Evolutionary conservation across 176 grass and related monocot genomes (phyloP), one percentile per base, ranked within the genome.

Genomic region (Aegilops sharonensis): DNA sequence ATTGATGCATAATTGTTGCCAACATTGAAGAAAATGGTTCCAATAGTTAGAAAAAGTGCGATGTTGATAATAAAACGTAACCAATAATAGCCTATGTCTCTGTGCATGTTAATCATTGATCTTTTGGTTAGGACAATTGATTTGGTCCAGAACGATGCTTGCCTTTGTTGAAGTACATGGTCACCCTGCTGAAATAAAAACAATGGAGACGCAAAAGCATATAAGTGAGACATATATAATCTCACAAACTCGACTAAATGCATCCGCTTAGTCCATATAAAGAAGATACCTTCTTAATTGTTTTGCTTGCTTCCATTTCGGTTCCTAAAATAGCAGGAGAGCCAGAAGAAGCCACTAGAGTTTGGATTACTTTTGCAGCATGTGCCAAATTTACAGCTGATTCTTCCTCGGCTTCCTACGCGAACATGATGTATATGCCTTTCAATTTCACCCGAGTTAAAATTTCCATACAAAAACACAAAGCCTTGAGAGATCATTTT

Each of bases 61-160:
- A 85, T 64, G 39, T 87, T 82, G 12, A 94, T 89, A 18, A 37
- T 81, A 79, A 94, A 85, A 6, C 92, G 81, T 37, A 94, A 69
- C 92, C 89, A 91, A 45, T 94, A 91, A 59, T 94, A 94, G 21
- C 89, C 92, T 36, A 43, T 18, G 20, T 94, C 92, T 81, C 87
- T 81, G 40, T 87, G 80, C 89, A 94, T 94, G 59, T 91, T 91
- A 11, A 85, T 17, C 15, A 82, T 54, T 9, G 92, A 94, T 85
- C 92, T 85, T 62, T 75, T 89, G 9, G 89, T 94, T 34, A 91
- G 68, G 5, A 89, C 81, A 68, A 70, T 3, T 8, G 80, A 82
- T 64, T 82, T 90, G 50, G 81, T 89, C 15, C 78, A 50, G 60
- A 91, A 94, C 0, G 35, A 75, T 30, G 87, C 81, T 13, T 79